Evolutionary conservation across 768 basidiomycete genomes (phyloP).

Genomic region (Sarcomyxa edulis): DNA sequence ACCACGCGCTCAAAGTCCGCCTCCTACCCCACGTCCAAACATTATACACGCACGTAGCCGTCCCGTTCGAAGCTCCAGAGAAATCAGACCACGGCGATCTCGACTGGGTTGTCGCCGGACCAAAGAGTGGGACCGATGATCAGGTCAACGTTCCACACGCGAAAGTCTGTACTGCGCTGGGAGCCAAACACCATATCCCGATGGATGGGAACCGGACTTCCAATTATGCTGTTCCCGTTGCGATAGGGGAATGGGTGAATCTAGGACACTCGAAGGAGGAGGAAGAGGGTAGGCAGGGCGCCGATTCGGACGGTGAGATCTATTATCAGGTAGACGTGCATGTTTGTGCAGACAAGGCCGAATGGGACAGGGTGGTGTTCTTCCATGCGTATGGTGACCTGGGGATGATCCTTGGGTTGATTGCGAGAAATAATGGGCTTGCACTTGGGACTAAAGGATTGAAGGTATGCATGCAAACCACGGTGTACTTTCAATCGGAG

Average conservation of each 20-base stretch:
- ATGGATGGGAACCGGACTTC: conserved; percentile 52
- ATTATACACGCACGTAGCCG: conserved; percentile 45
- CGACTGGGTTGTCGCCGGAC: conserved; percentile 57
- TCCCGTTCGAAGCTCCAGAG: conserved; percentile 60
- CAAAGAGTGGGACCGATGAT: conserved; percentile 18
- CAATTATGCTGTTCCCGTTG: conserved; percentile 54
- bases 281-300: conserved; percentile 13
- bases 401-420: conserved; percentile 60
- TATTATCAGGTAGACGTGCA: conserved; percentile 54
- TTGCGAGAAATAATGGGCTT: conserved; percentile 48
- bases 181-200: conserved; percentile 41
- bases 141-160: conserved; percentile 31
- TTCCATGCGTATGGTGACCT: conserved; percentile 67
- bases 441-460: conserved; percentile 48
- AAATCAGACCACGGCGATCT: conserved; percentile 66
- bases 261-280: conserved; percentile 25
- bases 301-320: conserved; percentile 1
- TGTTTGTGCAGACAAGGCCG: conserved; percentile 45
- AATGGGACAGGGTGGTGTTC: conserved; percentile 47
- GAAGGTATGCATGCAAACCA: conserved; percentile 35
- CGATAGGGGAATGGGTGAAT: conserved; percentile 30
- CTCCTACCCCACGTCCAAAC: conserved; percentile 33
- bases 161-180: conserved; percentile 34
- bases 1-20: conserved; percentile 43
- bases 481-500: background rate